A percentile compares a stretch with the other conserved stretches of the same genome.
These are phyloP conservation scores for Aspergillus brunneoviolaceus DNA, from an alignment of 2,329 filamentous ascomycete species.

Conservation along the genomic window DNA sequence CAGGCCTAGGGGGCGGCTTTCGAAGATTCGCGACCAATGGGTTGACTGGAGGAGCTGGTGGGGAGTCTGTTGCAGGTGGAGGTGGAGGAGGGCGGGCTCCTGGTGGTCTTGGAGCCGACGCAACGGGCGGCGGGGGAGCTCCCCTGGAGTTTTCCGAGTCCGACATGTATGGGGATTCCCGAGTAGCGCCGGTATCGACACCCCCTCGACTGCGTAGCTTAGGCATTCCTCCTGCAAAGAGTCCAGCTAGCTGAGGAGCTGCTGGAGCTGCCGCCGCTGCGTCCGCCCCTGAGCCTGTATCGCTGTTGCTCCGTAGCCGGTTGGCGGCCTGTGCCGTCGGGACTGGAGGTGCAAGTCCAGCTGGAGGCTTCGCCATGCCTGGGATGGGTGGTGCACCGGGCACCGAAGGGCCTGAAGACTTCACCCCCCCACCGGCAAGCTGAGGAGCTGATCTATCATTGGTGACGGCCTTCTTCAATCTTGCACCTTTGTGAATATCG, in stretches of 20 bases:
- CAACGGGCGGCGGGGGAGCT: conserved; percentile 19
- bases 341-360: conserved; percentile 57
- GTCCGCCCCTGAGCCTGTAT: conserved; percentile 48
- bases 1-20: conserved; percentile 54
- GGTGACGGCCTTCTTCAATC: conserved; percentile 80
- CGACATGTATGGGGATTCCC: conserved; percentile 72
- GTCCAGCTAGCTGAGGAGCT: conserved; percentile 77
- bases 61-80: conserved; percentile 50
- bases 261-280: conserved; percentile 52
- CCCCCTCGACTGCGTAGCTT: conserved; percentile 89
- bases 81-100: conserved; percentile 50
- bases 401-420: conserved; percentile 79
- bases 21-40: conserved; percentile 56
- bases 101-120: conserved; percentile 51
- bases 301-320: conserved; percentile 80
- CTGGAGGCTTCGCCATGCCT: conserved; percentile 24
- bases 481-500: conserved; percentile 80
- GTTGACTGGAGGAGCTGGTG: conserved; percentile 54
- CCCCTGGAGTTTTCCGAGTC: conserved; percentile 67
- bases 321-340: conserved; percentile 55
- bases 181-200: conserved; percentile 71
- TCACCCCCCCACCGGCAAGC: conserved; percentile 57
- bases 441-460: conserved; percentile 88
- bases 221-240: conserved; percentile 94
- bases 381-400: conserved; percentile 52